These are phyloP conservation scores for Colletotrichum lupini DNA, from an alignment of 2,329 filamentous ascomycete species.

Conservation along the genomic window DNA sequence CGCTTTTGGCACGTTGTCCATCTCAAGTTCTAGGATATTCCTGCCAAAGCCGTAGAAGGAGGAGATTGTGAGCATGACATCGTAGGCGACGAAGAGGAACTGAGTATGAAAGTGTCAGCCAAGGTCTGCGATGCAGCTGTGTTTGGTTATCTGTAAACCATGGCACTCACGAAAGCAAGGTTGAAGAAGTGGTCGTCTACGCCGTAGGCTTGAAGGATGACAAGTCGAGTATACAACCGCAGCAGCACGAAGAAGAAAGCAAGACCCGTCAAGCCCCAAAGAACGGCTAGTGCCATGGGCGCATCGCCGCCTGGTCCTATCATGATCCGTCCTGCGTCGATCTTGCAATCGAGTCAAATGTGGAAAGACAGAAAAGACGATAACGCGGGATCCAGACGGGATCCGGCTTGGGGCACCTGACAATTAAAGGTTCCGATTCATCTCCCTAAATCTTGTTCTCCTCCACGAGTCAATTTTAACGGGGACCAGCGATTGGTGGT, in stretches of 20 bases:
- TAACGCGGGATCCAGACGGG: background rate
- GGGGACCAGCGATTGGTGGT: background rate
- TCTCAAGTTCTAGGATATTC: constrained; percentile 16
- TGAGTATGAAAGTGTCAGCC: background rate
- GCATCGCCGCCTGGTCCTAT: constrained; percentile 33
- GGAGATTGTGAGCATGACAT: constrained; percentile 27
- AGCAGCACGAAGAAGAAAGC: constrained; percentile 45
- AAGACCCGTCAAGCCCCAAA: constrained; percentile 42
- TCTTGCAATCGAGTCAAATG: background rate
- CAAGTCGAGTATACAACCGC: constrained; percentile 48
- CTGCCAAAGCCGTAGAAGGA: constrained; percentile 32
- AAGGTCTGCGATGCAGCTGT: background rate
- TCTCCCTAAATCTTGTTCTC: constrained; percentile 3
- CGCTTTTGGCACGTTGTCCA: constrained; percentile 4
- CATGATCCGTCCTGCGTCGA: constrained; percentile 17
- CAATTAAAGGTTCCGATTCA: constrained; percentile 19
- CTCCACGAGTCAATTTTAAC: constrained; percentile 11
- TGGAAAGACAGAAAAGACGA: background rate
- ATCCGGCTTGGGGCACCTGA: constrained; percentile 1
- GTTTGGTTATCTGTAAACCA: background rate
- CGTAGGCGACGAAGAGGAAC: constrained; percentile 30
- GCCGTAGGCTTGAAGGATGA: constrained; percentile 28
- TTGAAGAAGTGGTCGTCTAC: constrained; percentile 35
- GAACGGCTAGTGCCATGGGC: constrained; percentile 38
- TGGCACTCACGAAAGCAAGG: constrained; percentile 24